Evolutionary conservation across 1,284 basidiomycete species (phyloP).

Genomic region (Tetrapyrgos nigripes): DNA sequence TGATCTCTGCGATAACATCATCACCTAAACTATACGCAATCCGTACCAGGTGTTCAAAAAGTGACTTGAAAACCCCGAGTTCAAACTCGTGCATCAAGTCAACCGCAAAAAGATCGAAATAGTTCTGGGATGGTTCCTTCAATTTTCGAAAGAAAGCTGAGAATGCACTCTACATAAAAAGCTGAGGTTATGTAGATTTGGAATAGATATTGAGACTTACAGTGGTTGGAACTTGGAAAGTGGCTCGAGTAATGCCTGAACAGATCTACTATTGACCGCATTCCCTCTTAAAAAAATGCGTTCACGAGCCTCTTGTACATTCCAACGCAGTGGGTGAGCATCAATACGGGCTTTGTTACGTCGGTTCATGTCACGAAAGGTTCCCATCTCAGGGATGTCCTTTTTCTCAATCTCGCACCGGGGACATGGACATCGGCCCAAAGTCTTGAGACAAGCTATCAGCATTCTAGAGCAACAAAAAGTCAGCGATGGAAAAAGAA

Average conservation of each 20-base stretch:
- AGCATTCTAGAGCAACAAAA: conserved; percentile 27
- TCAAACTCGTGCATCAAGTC: conserved; percentile 18
- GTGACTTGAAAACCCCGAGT: conserved; percentile 31
- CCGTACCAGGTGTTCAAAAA: conserved; percentile 29
- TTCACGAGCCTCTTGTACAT: conserved; percentile 14
- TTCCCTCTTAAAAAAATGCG: conserved; percentile 27
- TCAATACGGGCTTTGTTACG: conserved; percentile 4
- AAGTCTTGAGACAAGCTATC: conserved; percentile 31
- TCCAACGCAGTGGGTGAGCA: background rate
- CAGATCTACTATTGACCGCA: conserved; percentile 6
- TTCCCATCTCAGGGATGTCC: conserved; percentile 10
- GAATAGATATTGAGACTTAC: background rate
- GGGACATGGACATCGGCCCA: conserved; percentile 33
- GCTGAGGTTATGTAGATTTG: background rate
- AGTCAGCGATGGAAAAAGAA: background rate
- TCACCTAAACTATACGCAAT: conserved; percentile 21
- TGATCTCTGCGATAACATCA: conserved; percentile 9
- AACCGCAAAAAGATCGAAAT: conserved; percentile 22
- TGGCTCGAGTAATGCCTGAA: background rate
- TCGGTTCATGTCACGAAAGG: background rate
- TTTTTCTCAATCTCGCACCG: conserved; percentile 27
- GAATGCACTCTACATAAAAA: conserved; percentile 10
- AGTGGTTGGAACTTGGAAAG: conserved; percentile 1
- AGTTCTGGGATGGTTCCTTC: conserved; percentile 19
- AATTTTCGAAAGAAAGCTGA: conserved; percentile 17